These are phyloP conservation scores for Phyllosticta capitalensis DNA, from an alignment of 2,329 filamentous ascomycete genomes.

Conservation along the genomic window DNA sequence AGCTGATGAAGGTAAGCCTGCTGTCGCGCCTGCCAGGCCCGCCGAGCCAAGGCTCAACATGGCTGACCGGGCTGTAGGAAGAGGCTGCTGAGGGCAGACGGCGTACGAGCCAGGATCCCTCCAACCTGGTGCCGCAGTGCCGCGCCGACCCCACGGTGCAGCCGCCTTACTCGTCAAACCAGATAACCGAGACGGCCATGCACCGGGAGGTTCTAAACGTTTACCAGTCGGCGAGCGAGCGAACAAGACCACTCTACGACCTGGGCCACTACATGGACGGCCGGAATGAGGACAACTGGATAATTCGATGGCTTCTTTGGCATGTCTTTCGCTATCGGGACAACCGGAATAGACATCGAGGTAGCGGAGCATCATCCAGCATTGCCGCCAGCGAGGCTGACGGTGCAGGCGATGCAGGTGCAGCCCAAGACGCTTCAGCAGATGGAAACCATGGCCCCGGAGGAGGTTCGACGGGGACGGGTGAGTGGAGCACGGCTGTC, in stretches of 20 bases:
- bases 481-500: background rate
- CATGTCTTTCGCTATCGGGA: constrained; percentile 41
- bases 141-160: constrained; percentile 21
- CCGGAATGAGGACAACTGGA: constrained; percentile 40
- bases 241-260: constrained; percentile 34
- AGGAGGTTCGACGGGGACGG: constrained; percentile 10
- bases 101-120: constrained; percentile 30
- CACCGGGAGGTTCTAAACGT: constrained; percentile 36
- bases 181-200: constrained; percentile 40
- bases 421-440: constrained; percentile 7
- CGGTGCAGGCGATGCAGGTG: constrained; percentile 8
- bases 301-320: constrained; percentile 44
- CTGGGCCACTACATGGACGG: constrained; percentile 32
- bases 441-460: constrained; percentile 6
- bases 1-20: constrained; percentile 34
- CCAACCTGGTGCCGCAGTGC: constrained; percentile 31
- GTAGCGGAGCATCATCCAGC: constrained; percentile 11
- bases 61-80: constrained; percentile 23
- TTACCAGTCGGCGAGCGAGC: constrained; percentile 28
- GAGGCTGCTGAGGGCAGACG: constrained; percentile 35
- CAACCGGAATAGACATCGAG: constrained; percentile 22
- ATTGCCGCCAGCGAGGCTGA: constrained; percentile 9
- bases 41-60: background rate
- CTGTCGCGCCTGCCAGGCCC: background rate
- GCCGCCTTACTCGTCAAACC: constrained; percentile 36